These are phyloP conservation scores for Tulasnella sp. DNA, from an alignment of 768 basidiomycete genomes.

Conservation along the genomic window DNA sequence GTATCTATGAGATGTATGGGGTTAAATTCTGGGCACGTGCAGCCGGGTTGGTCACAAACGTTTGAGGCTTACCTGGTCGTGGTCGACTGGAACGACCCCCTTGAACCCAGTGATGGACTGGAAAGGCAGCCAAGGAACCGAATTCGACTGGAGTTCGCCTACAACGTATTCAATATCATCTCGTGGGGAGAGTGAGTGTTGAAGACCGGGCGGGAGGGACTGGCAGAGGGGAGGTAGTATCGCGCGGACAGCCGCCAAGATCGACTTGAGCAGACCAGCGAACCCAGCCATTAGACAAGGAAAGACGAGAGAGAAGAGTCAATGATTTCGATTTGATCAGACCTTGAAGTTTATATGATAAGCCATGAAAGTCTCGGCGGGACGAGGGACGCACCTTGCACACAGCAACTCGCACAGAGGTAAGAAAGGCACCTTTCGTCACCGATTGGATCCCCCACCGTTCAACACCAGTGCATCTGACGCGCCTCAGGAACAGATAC, in stretches of 20 bases:
- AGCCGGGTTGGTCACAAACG: neutral
- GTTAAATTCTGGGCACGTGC: too few species aligned
- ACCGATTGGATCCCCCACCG: neutral
- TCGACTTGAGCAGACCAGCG: constrained; percentile 19
- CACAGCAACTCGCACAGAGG: constrained; percentile 4
- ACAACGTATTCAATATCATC: neutral
- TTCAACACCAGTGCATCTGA: neutral
- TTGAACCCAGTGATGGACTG: constrained; percentile 7
- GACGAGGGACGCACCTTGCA: neutral
- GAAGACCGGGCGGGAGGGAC: neutral
- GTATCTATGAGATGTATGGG: neutral
- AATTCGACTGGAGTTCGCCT: neutral
- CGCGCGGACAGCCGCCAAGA: neutral
- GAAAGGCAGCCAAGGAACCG: constrained; percentile 6
- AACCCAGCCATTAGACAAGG: constrained; percentile 2
- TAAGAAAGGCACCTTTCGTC: neutral
- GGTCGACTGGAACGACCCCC: constrained; percentile 11
- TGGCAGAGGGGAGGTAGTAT: neutral
- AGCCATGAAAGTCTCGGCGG: constrained; percentile 1
- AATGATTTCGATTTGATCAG: neutral
- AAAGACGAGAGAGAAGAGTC: neutral
- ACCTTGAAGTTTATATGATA: neutral
- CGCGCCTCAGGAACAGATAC: neutral
- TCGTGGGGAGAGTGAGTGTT: neutral
- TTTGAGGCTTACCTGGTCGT: neutral